Percentiles rank a stretch among this genome's conserved stretches.
These are phyloP conservation scores for Trichoderma sp. DNA, from an alignment of 2,329 filamentous ascomycete species.

Conservation along the genomic window DNA sequence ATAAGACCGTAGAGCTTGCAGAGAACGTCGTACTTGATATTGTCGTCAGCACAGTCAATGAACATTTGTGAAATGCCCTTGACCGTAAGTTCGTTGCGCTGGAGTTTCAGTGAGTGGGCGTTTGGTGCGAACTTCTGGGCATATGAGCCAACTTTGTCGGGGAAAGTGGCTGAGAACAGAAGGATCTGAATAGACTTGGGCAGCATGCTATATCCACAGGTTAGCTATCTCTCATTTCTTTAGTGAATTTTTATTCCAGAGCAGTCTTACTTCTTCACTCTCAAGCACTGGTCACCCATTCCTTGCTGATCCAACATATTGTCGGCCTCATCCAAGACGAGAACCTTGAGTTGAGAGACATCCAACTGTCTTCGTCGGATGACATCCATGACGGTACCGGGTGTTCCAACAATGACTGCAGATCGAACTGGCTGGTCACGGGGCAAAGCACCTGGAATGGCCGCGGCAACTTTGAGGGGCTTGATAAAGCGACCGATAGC, in stretches of 20 bases:
- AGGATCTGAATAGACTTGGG: conserved; percentile 78
- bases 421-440: conserved; percentile 68
- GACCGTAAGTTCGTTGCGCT: conserved; percentile 89
- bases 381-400: conserved; percentile 87
- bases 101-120: conserved; percentile 82
- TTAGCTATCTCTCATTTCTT: conserved; percentile 3
- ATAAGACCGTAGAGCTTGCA: conserved; percentile 94
- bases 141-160: conserved; percentile 79
- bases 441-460: conserved; percentile 74
- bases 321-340: conserved; percentile 95
- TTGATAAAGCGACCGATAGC: conserved; percentile 82
- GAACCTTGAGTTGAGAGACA: conserved; percentile 67
- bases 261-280: conserved; percentile 69
- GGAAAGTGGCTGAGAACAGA: conserved; percentile 93
- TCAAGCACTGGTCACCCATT: conserved; percentile 88
- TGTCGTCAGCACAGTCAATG: conserved; percentile 81
- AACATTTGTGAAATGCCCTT: conserved; percentile 98
- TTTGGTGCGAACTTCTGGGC: conserved; percentile 81
- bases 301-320: conserved; percentile 98
- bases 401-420: conserved; percentile 87
- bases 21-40: conserved; percentile 82
- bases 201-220: conserved; percentile 56
- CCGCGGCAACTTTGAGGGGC: conserved; percentile 72
- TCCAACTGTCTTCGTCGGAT: conserved; percentile 76
- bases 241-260: not conserved